Conservation (phyloP, 768 basidiomycete species). For the Lactarius hengduanensis region DNA sequence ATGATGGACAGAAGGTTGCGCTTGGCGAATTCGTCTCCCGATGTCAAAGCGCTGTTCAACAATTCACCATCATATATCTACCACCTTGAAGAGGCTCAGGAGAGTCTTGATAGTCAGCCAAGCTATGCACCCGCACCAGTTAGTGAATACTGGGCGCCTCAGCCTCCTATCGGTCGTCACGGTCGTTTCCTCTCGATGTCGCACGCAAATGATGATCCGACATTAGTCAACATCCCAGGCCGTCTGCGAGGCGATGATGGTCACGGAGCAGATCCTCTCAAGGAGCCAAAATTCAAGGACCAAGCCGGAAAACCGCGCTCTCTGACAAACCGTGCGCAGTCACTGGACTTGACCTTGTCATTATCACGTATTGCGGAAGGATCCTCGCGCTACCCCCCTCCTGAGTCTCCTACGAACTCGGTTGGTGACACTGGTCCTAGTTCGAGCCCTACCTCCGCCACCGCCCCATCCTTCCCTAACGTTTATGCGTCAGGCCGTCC, state of each 20-base stretch:
- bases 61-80: conserved; percentile 77
- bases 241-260: conserved; percentile 73
- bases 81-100: conserved; percentile 71
- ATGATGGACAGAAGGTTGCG: conserved; percentile 72
- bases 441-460: conserved; percentile 75
- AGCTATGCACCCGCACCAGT: conserved; percentile 55
- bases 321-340: conserved; percentile 83
- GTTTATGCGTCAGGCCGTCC: conserved; percentile 62
- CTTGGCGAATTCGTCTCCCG: conserved; percentile 85
- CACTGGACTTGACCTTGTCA: conserved; percentile 82
- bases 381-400: conserved; percentile 56
- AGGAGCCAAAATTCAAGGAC: conserved; percentile 82
- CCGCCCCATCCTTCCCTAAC: conserved; percentile 80
- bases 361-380: conserved; percentile 79
- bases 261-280: conserved; percentile 78
- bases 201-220: conserved; percentile 28
- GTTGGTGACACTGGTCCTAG: conserved; percentile 71
- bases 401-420: conserved; percentile 80
- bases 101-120: conserved; percentile 48
- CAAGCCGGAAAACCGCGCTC: conserved; percentile 75
- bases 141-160: conserved; percentile 73
- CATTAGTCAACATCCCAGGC: conserved; percentile 60
- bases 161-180: conserved; percentile 68
- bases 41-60: conserved; percentile 94
- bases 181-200: conserved; percentile 30